phyloP scores from a whole-genome alignment of 116 monocot genomes.

The Iris pallida region DNA sequence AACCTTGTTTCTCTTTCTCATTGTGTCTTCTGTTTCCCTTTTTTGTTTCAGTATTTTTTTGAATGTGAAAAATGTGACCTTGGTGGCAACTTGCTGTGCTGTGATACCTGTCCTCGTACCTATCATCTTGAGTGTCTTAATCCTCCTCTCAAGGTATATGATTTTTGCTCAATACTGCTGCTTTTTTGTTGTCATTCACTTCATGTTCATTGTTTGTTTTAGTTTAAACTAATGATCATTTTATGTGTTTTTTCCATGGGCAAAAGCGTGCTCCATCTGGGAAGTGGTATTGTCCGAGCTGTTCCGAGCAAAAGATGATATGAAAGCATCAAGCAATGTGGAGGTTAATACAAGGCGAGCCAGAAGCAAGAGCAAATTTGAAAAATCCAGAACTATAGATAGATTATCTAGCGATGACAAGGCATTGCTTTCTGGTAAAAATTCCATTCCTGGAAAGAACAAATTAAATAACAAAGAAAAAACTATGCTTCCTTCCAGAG shows the following conservation, averaged over 20 bases:
- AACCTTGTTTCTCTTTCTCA: neutral
- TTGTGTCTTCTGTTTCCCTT: neutral
- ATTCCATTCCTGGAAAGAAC: constrained; percentile 7
- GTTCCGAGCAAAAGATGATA: constrained; percentile 34
- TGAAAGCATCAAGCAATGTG: constrained; percentile 15
- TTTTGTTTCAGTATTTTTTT: constrained; percentile 53
- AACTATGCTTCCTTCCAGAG: constrained; percentile 6
- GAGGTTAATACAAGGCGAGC: constrained; percentile 43
- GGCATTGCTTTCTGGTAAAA: constrained; percentile 13
- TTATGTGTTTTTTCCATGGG: constrained; percentile 4
- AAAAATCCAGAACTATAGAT: constrained; percentile 27
- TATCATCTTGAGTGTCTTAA: constrained; percentile 77
- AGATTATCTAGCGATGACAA: constrained; percentile 27
- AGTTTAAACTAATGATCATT: neutral
- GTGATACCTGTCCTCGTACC: constrained; percentile 81
- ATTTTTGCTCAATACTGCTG: neutral
- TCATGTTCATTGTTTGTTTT: neutral
- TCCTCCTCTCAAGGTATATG: constrained; percentile 78
- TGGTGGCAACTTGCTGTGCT: constrained; percentile 87
- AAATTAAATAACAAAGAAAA: constrained; percentile 34
- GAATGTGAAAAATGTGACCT: constrained; percentile 80
- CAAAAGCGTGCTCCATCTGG: constrained; percentile 64
- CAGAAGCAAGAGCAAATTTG: constrained; percentile 37
- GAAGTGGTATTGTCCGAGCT: constrained; percentile 75
- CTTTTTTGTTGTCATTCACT: neutral